phyloP scores from a whole-genome alignment of 2,329 filamentous ascomycete species.

The Ceratocystis cubensis region DNA sequence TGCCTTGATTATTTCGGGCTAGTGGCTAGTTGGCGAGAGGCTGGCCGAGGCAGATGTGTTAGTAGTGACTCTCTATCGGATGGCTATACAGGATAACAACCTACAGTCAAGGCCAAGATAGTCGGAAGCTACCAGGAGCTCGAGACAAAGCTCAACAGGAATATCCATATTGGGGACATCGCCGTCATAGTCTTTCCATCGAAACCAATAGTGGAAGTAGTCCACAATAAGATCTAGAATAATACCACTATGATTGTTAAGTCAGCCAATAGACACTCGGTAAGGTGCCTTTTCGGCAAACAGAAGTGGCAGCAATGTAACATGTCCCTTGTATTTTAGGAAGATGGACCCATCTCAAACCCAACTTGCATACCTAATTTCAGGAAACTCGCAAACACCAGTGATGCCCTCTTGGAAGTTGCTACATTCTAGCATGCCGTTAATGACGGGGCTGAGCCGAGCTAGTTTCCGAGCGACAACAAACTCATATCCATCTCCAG shows the following conservation, averaged over 20 bases:
- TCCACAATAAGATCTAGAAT: conserved; percentile 71
- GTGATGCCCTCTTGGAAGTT: conserved; percentile 22
- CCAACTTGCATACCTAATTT: conserved; percentile 20
- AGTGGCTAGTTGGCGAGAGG: conserved; percentile 1
- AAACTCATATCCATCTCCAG: conserved; percentile 64
- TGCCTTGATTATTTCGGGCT: background rate
- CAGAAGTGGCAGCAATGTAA: no score
- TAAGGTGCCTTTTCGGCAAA: background rate
- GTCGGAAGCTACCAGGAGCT: conserved; percentile 65
- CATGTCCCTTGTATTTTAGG: no score
- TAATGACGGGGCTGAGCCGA: conserved; percentile 57
- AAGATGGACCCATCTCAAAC: background rate
- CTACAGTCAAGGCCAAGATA: conserved; percentile 50
- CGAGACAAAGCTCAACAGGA: conserved; percentile 63
- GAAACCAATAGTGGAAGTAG: conserved; percentile 78
- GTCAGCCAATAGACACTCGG: background rate
- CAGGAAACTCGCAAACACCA: conserved; percentile 21
- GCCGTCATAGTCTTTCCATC: conserved; percentile 59
- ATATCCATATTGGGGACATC: conserved; percentile 73
- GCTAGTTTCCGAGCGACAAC: conserved; percentile 60
- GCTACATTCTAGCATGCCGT: conserved; percentile 62
- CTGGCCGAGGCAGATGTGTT: background rate
- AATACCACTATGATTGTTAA: conserved; percentile 43
- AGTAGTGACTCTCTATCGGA: background rate
- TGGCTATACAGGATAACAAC: conserved; percentile 23